Evolutionary conservation across 2,329 filamentous ascomycete genomes (phyloP).

Genomic region (Hypoxylon sp.): DNA sequence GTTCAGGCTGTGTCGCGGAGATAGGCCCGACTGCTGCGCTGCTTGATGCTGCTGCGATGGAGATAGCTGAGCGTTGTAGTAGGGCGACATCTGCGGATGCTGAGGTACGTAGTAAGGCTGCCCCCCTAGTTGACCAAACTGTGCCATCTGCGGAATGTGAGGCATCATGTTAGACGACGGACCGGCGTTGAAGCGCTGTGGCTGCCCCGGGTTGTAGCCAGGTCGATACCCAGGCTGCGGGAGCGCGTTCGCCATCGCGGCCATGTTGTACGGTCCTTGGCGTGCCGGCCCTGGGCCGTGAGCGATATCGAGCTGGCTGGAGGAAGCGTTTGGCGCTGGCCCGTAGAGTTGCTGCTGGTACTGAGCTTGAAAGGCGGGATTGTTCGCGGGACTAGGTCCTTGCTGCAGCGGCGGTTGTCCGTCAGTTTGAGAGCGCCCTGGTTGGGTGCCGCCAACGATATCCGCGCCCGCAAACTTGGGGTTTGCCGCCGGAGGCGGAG

Average conservation of each 20-base stretch:
- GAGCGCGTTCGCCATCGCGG: slow-evolving; percentile 53
- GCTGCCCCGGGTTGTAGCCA: slow-evolving; percentile 49
- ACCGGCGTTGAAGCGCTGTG: slow-evolving; percentile 45
- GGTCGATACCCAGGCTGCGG: slow-evolving; percentile 52
- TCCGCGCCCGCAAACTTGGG: slow-evolving; percentile 43
- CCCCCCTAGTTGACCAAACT: slow-evolving; percentile 50
- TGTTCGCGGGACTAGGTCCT: slow-evolving; percentile 34
- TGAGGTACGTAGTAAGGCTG: slow-evolving; percentile 59
- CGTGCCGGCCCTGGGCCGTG: slow-evolving; percentile 44
- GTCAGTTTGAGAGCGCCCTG: slow-evolving; percentile 36
- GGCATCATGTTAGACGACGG: slow-evolving; percentile 50
- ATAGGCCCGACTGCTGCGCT: slow-evolving; percentile 44
- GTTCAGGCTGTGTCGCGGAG: slow-evolving; percentile 49
- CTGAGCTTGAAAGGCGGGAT: slow-evolving; percentile 42
- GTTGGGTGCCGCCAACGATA: slow-evolving; percentile 25
- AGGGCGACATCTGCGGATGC: slow-evolving; percentile 53
- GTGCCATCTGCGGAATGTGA: slow-evolving; percentile 50
- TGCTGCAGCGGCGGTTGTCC: slow-evolving; percentile 33
- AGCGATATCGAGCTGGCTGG: slow-evolving; percentile 54
- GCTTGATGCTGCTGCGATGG: slow-evolving; percentile 46
- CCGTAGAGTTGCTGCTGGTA: slow-evolving; percentile 46
- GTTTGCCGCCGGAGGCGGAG: slow-evolving; percentile 41
- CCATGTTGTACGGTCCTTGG: slow-evolving; percentile 57
- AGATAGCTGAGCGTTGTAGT: slow-evolving; percentile 52
- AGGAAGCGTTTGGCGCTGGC: slow-evolving; percentile 51